Base-by-base conservation (phyloP, 2,329 filamentous ascomycete species). In the Rhynchosporium secalis region DNA sequence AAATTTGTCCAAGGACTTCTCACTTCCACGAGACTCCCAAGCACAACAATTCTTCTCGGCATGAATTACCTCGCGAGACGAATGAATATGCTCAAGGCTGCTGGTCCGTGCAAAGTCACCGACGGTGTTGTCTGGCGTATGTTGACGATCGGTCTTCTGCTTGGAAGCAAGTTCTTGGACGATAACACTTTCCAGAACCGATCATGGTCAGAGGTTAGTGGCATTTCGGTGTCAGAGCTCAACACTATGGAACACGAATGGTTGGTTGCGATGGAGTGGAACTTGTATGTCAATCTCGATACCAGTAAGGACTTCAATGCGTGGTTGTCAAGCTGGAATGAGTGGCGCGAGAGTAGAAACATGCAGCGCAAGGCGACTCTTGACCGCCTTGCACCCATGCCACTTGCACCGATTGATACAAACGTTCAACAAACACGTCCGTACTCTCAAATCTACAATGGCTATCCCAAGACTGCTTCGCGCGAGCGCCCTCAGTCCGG, bases 101-200 rank as follows among this genome's bases (percentile, higher is more conserved):
- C 76, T 13, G 75, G 77, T 48, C 57, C 61, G 10, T 65, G 62
- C 66, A 76, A 74, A 62, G 68, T 77, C 61, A 79, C 74, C 33
- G 81, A 84, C 68, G 83, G 82, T 57, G 82, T 87, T 71, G 79
- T 90, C 59, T 89, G 89, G 75, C 84, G 86, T 60, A 84, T 90
- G 76, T 81, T 90, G 66, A 90, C 87, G 29, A 86, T 88, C 56
- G 82, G 85, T 45, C 78, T 91, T 55, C 79, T 91, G 58, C 79
- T 91, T 57, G 88, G 87, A 62, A 90, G 87, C 80, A 91, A 91
- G 76, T 91, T 91, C 74, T 76, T 91, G 66, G 88, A 91, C 70
- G 88, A 91, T 77, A 91, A 91, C 75, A 91, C 88, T 40, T 91
- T 91, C 78, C 88, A 90, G 78, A 91, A 91, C 76, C 84, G 87